phyloP scores from a whole-genome alignment of 1,284 basidiomycete species.

The Leccinum solheimii region DNA sequence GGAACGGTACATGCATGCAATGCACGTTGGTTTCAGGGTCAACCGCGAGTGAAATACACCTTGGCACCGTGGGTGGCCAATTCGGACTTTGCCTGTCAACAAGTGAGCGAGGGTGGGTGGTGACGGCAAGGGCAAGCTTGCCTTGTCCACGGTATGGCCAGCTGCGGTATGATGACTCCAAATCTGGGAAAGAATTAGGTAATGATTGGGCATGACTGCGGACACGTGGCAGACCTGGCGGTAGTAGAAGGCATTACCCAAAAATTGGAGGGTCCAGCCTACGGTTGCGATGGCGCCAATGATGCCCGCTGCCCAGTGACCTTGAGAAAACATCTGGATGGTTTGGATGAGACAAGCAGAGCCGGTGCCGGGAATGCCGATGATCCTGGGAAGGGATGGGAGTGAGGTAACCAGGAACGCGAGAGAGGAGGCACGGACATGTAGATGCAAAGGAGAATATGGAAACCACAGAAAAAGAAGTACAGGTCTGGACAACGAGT shows the following conservation, averaged over 20 bases:
- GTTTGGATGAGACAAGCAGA: conserved; percentile 95
- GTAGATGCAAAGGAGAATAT: conserved; percentile 87
- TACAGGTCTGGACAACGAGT: conserved; percentile 70
- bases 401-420: conserved; percentile 21
- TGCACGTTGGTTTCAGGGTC: conserved; percentile 25
- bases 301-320: conserved; percentile 71
- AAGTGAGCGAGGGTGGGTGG: conserved; percentile 8
- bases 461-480: conserved; percentile 94
- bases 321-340: conserved; percentile 70
- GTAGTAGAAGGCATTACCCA: conserved; percentile 83
- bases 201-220: conserved; percentile 4
- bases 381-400: conserved; percentile 58
- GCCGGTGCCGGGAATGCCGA: conserved; percentile 89
- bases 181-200: conserved; percentile 52
- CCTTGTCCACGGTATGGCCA: conserved; percentile 83
- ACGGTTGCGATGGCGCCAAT: conserved; percentile 79
- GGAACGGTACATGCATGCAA: conserved; percentile 19
- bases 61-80: conserved; percentile 84
- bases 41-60: conserved; percentile 83
- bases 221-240: conserved; percentile 54
- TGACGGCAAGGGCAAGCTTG: conserved; percentile 28
- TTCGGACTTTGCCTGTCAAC: conserved; percentile 76
- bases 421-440: conserved; percentile 53
- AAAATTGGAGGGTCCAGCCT: conserved; percentile 86
- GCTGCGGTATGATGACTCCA: conserved; percentile 82